Conservation (phyloP, 1,284 basidiomycete genomes). For the Stereum hirsutum region DNA sequence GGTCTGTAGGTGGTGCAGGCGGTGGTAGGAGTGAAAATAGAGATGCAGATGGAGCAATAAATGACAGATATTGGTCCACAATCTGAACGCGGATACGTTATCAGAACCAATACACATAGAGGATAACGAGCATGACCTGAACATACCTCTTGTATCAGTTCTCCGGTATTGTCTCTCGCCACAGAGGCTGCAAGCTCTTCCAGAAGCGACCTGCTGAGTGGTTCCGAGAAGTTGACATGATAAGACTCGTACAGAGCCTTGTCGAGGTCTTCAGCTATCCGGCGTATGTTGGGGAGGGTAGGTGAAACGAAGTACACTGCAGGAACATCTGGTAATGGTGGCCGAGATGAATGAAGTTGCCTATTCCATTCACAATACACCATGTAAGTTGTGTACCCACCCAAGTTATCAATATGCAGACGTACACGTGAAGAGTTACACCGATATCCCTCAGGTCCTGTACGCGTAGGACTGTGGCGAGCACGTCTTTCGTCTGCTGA, state of each 20-base stretch:
- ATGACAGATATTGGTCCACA: slow-evolving; percentile 94
- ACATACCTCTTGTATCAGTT: slow-evolving; percentile 71
- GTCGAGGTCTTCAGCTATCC: slow-evolving; percentile 86
- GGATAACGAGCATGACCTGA: not conserved
- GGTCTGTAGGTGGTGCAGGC: slow-evolving; percentile 22
- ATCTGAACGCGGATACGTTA: slow-evolving; percentile 39
- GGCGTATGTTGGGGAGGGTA: slow-evolving; percentile 76
- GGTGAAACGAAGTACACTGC: slow-evolving; percentile 97
- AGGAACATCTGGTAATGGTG: slow-evolving; percentile 90
- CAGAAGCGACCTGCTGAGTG: slow-evolving; percentile 78
- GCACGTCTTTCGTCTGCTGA: slow-evolving; percentile 91
- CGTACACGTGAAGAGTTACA: slow-evolving; percentile 93
- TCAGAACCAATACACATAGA: not conserved
- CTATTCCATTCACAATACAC: slow-evolving; percentile 28
- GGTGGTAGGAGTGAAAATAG: slow-evolving; percentile 84
- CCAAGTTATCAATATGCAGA: slow-evolving; percentile 14
- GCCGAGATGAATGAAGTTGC: slow-evolving; percentile 86
- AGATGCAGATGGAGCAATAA: slow-evolving; percentile 90
- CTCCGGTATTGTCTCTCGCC: slow-evolving; percentile 78
- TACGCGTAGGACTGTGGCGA: slow-evolving; percentile 91
- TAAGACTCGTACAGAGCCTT: slow-evolving; percentile 88
- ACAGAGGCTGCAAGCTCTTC: slow-evolving; percentile 92
- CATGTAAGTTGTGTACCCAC: not conserved
- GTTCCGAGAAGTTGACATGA: slow-evolving; percentile 93
- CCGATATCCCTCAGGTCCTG: slow-evolving; percentile 96